Percentiles rank a stretch among this genome's conserved stretches.
These are phyloP conservation scores for Novymonas esmeraldas DNA, from an alignment of 208 protist species.

Conservation along the genomic window DNA sequence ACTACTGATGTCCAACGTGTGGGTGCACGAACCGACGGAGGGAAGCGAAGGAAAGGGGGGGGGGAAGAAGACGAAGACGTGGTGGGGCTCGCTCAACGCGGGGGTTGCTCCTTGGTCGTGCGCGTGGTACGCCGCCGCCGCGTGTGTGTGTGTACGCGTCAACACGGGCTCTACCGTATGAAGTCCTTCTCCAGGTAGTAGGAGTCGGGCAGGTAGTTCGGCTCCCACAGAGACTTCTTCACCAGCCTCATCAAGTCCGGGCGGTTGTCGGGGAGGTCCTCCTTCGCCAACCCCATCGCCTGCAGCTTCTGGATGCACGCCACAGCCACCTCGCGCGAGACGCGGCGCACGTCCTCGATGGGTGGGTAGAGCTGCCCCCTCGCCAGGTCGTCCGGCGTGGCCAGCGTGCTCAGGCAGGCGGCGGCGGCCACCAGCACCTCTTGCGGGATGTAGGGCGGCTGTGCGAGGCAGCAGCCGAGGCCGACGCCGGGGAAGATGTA, in stretches of 20 bases:
- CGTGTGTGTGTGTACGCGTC: background rate
- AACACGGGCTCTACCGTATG: conserved; percentile 8
- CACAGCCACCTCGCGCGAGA: conserved; percentile 72
- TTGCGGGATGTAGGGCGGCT: conserved; percentile 89
- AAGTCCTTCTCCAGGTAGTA: conserved; percentile 74
- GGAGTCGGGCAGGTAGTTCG: conserved; percentile 56
- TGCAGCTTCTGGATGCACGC: conserved; percentile 72
- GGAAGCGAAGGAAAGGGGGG: too few species aligned
- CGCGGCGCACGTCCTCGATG: conserved; percentile 63
- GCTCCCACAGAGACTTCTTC: conserved; percentile 55
- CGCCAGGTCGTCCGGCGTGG: conserved; percentile 53
- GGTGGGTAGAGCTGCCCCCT: conserved; percentile 71
- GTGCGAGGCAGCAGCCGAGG: conserved; percentile 80
- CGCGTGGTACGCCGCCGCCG: too few species aligned
- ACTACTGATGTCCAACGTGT: too few species aligned
- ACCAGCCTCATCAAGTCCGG: conserved; percentile 49
- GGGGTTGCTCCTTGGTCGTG: too few species aligned
- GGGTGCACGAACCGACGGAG: too few species aligned
- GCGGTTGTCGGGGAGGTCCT: conserved; percentile 46
- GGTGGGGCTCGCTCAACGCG: too few species aligned
- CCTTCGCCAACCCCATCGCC: conserved; percentile 53
- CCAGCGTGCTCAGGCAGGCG: conserved; percentile 58
- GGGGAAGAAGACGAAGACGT: too few species aligned
- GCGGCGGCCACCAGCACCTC: conserved; percentile 86
- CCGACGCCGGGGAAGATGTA: conserved; percentile 96